Evolutionary conservation across 2,329 filamentous ascomycete genomes (phyloP), one percentile per base, ranked within the genome.

Genomic region (Pseudocercospora vitis): DNA sequence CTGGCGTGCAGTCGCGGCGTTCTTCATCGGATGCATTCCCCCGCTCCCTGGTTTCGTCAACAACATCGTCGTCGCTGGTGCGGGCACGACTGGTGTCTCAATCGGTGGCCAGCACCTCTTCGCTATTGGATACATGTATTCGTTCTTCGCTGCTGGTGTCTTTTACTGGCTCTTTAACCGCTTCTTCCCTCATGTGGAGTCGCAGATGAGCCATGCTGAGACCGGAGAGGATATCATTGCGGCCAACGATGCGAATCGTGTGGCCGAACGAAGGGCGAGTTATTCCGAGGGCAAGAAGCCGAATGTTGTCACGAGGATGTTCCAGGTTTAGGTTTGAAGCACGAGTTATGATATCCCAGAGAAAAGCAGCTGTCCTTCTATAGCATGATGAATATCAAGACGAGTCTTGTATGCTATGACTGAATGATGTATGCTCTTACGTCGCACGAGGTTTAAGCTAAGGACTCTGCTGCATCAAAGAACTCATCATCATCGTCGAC

Each of bases 201-300:
- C 94, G 49, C 91, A 91, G 85, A 78, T 95, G 70, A 89, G 95
- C 69, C 85, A 88, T 1, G 83, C 95, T 9, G 75, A 74, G 26
- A 78, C 76, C n/a, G 83, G 85, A 44, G 83, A 86, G 66, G 82
- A 83, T 45, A 84, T 71, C 48, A 67, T 72, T 48, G 69, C 65
- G 1, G 68, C 66, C 6, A 58, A 69, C 12, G 69, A 71, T 53
- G 65, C 62, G 31, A 68, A 67, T 56, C 64, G 67, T 48, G 48
- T 63, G 16, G 56, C 55, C 29, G 42, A 53, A 53, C 55, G 62
- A 6, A 49, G 55, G 31, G 61, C 60, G 24, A 62, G 56, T 31
- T 54, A 55, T 52, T 48, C 56, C 14, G 56, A 59, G 32, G 53
- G 50, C 7, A 51, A 56, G 7, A 61, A 50, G 37, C 62, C 64